A percentile compares a stretch with the other conserved stretches of the same genome.
Evolutionary conservation across 768 basidiomycete genomes (phyloP).

Genomic region (Rossbeevera mucosa): DNA sequence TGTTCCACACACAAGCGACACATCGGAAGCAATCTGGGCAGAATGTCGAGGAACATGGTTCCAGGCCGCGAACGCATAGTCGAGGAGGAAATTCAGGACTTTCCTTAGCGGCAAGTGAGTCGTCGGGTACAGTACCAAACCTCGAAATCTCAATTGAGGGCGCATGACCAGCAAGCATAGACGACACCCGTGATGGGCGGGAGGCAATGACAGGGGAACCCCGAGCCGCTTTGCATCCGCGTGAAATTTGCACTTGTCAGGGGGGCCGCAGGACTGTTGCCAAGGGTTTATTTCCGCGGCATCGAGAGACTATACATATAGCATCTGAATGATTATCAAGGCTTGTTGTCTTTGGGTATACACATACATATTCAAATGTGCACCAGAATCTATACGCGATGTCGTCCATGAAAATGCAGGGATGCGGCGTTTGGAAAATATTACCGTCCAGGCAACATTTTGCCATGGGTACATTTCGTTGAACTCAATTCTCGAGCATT

Average conservation of each 20-base stretch:
- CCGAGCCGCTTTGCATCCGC: neutral
- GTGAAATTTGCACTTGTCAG: neutral
- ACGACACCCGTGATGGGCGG: neutral
- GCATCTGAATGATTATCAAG: neutral
- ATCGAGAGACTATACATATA: neutral
- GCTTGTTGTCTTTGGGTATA: neutral
- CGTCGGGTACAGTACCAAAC: neutral
- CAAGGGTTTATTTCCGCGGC: neutral
- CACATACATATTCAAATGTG: neutral
- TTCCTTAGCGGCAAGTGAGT: neutral
- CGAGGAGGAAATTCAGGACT: neutral
- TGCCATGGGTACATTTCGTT: constrained; percentile 38
- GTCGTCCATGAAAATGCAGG: neutral
- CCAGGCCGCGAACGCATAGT: neutral
- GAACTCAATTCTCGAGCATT: neutral
- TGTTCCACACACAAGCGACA: neutral
- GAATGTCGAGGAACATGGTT: neutral
- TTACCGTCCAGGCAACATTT: constrained; percentile 41
- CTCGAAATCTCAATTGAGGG: neutral
- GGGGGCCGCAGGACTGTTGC: neutral
- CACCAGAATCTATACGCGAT: neutral
- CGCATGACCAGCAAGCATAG: neutral
- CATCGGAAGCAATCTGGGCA: neutral
- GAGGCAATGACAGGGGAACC: neutral
- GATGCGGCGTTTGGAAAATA: constrained; percentile 36